These are phyloP conservation scores for Stropharia rugosoannulata DNA, from an alignment of 768 basidiomycete species.

Conservation along the genomic window DNA sequence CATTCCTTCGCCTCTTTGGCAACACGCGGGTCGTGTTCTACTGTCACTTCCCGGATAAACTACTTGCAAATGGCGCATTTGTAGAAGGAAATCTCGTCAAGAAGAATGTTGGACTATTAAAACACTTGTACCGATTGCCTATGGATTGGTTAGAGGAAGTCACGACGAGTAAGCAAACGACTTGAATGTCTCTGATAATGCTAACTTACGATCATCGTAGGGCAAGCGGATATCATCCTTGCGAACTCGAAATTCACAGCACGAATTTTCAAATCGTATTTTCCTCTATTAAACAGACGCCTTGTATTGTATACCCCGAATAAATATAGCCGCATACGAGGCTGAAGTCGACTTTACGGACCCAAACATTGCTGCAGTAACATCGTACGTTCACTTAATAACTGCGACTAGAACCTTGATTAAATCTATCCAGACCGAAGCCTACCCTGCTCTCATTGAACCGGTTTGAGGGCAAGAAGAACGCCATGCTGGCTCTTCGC, in stretches of 20 bases:
- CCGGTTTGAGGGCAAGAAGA: slow-evolving; percentile 96
- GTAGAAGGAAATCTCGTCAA: slow-evolving; percentile 50
- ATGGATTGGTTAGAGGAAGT: slow-evolving; percentile 90
- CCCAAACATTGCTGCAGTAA: slow-evolving; percentile 51
- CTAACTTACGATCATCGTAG: slow-evolving; percentile 43
- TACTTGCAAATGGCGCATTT: slow-evolving; percentile 73
- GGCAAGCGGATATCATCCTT: slow-evolving; percentile 86
- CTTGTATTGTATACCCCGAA: slow-evolving; percentile 91
- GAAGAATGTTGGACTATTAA: slow-evolving; percentile 50
- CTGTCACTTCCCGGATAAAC: slow-evolving; percentile 96
- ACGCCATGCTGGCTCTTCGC: slow-evolving; percentile 75
- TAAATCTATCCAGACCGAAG: slow-evolving; percentile 38
- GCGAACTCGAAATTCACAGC: slow-evolving; percentile 92
- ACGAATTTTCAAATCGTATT: slow-evolving; percentile 74
- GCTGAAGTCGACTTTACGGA: slow-evolving; percentile 36
- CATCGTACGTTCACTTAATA: slow-evolving; percentile 49
- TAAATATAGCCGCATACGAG: slow-evolving; percentile 78
- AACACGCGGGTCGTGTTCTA: slow-evolving; percentile 92
- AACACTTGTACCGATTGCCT: slow-evolving; percentile 78
- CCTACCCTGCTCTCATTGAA: slow-evolving; percentile 88
- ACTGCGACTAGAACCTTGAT: not conserved
- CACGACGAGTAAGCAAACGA: slow-evolving; percentile 69
- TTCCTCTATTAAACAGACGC: slow-evolving; percentile 64
- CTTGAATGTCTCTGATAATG: too few relatives aligned
- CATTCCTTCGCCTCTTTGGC: slow-evolving; percentile 67